A percentile compares a stretch with the other conserved stretches of the same genome.
Evolutionary conservation across 202 grass and related monocot species (phyloP).

Genomic region (Alloteropsis angusta): DNA sequence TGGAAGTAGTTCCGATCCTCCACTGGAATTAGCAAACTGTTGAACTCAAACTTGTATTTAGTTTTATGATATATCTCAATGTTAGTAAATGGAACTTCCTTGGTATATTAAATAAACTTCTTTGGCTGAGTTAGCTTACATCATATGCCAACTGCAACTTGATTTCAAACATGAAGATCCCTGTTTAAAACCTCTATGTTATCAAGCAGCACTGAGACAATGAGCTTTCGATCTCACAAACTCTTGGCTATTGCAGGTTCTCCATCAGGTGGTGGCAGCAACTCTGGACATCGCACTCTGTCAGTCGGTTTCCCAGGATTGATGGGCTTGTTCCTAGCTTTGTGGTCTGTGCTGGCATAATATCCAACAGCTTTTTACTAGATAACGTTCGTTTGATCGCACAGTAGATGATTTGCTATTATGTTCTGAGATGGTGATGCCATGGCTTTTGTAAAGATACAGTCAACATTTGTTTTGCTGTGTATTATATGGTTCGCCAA

Average conservation of each 20-base stretch:
- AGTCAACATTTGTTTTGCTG: conserved; percentile 34
- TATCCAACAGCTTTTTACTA: not conserved
- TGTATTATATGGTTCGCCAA: conserved; percentile 3
- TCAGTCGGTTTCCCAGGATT: conserved; percentile 12
- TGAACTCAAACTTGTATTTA: not conserved
- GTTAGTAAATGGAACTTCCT: not conserved
- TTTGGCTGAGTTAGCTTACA: not conserved
- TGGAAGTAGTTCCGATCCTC: not conserved
- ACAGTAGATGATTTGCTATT: conserved; percentile 8
- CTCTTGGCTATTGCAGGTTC: conserved; percentile 14
- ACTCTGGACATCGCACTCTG: not conserved
- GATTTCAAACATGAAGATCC: not conserved
- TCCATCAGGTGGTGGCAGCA: conserved; percentile 20
- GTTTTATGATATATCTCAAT: not conserved
- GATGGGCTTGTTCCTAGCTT: conserved; percentile 27
- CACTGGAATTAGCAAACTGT: not conserved
- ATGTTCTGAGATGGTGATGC: not conserved
- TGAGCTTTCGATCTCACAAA: not conserved
- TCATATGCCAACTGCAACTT: not conserved
- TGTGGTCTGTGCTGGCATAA: conserved; percentile 39
- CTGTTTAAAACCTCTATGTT: not conserved
- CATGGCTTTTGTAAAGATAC: not conserved
- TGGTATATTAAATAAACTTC: not conserved
- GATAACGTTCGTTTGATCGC: not conserved
- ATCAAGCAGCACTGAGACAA: not conserved